Conservation (phyloP, 2,329 filamentous ascomycete genomes). For the Arthroderma uncinatum region DNA sequence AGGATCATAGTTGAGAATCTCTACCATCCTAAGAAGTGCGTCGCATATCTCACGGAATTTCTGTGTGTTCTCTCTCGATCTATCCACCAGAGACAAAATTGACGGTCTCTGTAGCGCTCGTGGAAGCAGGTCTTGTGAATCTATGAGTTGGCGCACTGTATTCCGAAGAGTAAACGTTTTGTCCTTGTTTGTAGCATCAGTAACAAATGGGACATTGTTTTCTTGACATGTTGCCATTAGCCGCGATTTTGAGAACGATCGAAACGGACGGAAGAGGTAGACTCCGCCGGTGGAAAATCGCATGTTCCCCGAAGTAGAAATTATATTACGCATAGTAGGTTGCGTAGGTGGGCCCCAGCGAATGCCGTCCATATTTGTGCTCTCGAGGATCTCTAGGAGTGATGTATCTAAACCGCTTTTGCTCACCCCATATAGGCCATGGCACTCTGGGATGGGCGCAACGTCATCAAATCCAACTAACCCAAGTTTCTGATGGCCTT, state of each 20-base stretch:
- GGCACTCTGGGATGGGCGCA: constrained; percentile 70
- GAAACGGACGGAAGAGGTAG: constrained; percentile 29
- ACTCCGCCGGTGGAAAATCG: constrained; percentile 27
- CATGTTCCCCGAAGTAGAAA: neutral
- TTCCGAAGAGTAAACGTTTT: constrained; percentile 68
- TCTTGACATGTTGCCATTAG: constrained; percentile 55
- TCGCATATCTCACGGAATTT: constrained; percentile 44
- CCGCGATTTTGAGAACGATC: constrained; percentile 52
- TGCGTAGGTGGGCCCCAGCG: neutral
- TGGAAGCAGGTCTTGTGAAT: constrained; percentile 49
- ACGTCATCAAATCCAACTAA: constrained; percentile 56
- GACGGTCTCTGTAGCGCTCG: constrained; percentile 54
- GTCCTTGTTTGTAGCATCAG: constrained; percentile 75
- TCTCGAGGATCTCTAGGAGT: neutral
- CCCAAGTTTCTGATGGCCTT: constrained; percentile 57
- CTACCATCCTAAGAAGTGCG: constrained; percentile 37
- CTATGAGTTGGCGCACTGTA: constrained; percentile 58
- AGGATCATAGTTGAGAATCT: constrained; percentile 24
- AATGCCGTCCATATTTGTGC: neutral
- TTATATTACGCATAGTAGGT: neutral
- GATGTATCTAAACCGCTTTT: constrained; percentile 43
- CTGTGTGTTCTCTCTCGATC: constrained; percentile 37
- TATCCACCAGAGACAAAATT: constrained; percentile 50
- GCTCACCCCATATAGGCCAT: constrained; percentile 60
- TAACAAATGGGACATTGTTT: constrained; percentile 62